Conservation (phyloP, 179 eudicot species). For the Drosera spatulata region DNA sequence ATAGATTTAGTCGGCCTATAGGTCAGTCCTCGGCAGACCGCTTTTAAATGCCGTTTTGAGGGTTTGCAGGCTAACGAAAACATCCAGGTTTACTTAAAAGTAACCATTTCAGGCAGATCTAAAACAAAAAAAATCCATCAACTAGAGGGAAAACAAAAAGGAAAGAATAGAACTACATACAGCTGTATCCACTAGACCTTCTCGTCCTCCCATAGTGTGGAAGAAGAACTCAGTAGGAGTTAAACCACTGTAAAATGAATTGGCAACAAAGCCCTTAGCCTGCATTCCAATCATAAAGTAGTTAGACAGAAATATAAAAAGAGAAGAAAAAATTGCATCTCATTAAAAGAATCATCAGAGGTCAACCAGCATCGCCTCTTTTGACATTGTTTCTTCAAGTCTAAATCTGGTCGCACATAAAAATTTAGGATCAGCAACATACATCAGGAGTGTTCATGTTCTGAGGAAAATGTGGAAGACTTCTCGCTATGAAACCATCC, state of each 20-base stretch:
- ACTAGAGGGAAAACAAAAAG: background rate
- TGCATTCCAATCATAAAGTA: constrained; percentile 21
- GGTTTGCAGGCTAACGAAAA: no score
- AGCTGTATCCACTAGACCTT: constrained; percentile 99
- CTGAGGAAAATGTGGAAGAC: constrained; percentile 85
- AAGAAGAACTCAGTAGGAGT: constrained; percentile 94
- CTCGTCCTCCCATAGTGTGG: constrained; percentile 99
- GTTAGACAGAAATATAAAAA: background rate
- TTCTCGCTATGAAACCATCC: constrained; percentile 82
- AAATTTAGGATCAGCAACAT: constrained; percentile 14
- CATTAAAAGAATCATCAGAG: no score
- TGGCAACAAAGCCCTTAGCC: constrained; percentile 99
- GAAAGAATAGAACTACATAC: constrained; percentile 32
- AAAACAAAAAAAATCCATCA: background rate
- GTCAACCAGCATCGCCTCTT: no score
- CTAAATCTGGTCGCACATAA: background rate
- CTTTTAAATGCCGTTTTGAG: no score
- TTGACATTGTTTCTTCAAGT: background rate
- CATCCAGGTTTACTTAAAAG: no score
- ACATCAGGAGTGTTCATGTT: constrained; percentile 68
- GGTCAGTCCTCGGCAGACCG: no score
- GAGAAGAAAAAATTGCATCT: no score
- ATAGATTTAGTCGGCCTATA: no score
- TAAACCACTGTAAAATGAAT: constrained; percentile 89
- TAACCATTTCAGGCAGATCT: no score